Conservation (phyloP, 2,329 filamentous ascomycete genomes). For the Aspergillus aculeatus region DNA sequence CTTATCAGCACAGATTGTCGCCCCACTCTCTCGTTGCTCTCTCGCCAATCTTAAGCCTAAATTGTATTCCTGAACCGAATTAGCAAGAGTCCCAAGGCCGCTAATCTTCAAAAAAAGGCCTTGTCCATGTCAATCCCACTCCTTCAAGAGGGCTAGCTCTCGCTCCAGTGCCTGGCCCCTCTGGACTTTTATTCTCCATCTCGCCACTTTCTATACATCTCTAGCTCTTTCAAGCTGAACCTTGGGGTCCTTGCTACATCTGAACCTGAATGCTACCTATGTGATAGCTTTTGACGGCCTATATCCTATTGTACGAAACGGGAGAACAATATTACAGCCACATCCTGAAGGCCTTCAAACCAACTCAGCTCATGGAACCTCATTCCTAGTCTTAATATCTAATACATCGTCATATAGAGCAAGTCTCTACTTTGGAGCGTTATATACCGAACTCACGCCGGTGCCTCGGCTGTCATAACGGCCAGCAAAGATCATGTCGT, state of each 20-base stretch:
- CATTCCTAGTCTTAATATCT: too few relatives aligned
- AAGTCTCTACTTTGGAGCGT: too few relatives aligned
- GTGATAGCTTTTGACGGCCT: background rate
- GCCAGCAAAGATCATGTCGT: conserved; percentile 23
- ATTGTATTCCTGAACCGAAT: background rate
- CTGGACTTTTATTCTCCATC: background rate
- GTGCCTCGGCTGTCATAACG: background rate
- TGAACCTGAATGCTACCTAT: background rate
- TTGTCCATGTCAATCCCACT: background rate
- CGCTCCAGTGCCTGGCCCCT: background rate
- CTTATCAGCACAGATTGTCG: background rate
- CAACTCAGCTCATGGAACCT: too few relatives aligned
- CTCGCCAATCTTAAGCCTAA: background rate
- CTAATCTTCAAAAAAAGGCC: background rate
- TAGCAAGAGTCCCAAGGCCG: background rate
- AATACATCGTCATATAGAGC: too few relatives aligned
- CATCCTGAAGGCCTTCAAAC: background rate
- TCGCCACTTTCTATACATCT: background rate
- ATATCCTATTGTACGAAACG: background rate
- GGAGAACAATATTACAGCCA: background rate
- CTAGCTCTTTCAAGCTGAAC: background rate
- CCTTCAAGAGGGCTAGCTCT: background rate
- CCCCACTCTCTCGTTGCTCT: background rate
- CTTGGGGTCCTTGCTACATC: background rate
- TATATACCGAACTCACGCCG: background rate